Evolutionary conservation across 257 asterid genomes (phyloP).

Genomic region (Capsicum rhomboideum): DNA sequence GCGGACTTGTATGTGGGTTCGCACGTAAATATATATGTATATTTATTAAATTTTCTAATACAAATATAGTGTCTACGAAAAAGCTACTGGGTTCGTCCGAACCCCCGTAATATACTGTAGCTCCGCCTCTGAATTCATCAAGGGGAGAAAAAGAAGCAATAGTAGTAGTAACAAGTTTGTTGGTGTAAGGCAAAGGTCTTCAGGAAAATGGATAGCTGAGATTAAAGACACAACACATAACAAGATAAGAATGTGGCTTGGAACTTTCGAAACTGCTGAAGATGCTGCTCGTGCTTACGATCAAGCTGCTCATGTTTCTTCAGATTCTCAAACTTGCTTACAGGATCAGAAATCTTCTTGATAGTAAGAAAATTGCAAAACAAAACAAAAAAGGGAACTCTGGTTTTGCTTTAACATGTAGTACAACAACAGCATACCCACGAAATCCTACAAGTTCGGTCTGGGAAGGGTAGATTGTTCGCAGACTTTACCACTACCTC

Average conservation of each 20-base stretch:
- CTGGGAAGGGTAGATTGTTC: too few species aligned
- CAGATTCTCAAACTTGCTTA: constrained; percentile 55
- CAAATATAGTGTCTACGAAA: too few species aligned
- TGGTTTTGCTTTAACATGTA: not conserved
- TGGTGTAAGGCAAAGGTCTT: constrained; percentile 67
- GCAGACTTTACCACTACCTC: too few species aligned
- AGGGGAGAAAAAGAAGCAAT: constrained; percentile 21
- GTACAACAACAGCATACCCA: too few species aligned
- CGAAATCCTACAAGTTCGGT: too few species aligned
- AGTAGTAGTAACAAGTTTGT: constrained; percentile 23
- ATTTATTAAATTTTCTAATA: too few species aligned
- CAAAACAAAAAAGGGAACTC: too few species aligned
- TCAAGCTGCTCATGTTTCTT: constrained; percentile 47
- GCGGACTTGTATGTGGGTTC: too few species aligned
- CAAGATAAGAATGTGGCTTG: constrained; percentile 73
- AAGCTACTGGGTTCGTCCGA: too few species aligned
- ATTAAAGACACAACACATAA: constrained; percentile 56
- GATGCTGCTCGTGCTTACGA: constrained; percentile 69
- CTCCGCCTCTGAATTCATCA: too few species aligned
- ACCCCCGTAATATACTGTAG: too few species aligned
- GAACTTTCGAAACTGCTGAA: constrained; percentile 53
- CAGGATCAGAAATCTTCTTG: constrained; percentile 36
- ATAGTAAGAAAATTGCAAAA: constrained; percentile 40
- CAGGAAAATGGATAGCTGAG: constrained; percentile 75
- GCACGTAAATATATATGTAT: too few species aligned